Evolutionary conservation across 306 rosid genomes (phyloP).

Genomic region (Gynostemma pentaphyllum): DNA sequence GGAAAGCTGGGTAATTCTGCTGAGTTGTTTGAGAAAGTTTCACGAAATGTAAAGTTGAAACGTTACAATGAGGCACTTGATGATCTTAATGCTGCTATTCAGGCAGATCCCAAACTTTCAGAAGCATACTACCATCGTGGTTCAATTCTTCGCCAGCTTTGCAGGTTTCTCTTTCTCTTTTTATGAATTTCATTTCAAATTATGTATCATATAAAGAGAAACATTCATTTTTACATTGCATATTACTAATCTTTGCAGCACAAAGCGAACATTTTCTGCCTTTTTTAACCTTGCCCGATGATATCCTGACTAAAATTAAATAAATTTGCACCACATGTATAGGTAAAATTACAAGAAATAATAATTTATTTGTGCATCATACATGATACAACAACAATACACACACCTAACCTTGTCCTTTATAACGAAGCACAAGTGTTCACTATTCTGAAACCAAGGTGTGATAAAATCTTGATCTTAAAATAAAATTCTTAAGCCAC

Average conservation of each 20-base stretch:
- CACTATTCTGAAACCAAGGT: no score
- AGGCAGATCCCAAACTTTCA: conserved; percentile 81
- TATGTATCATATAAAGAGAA: neutral
- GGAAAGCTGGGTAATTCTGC: conserved; percentile 63
- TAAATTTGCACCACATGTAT: no score
- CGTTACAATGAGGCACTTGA: conserved; percentile 80
- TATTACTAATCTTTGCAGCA: neutral
- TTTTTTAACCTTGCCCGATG: neutral
- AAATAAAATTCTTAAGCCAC: no score
- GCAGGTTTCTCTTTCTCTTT: conserved; percentile 43
- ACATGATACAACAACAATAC: no score
- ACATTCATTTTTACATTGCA: neutral
- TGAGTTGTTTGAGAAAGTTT: conserved; percentile 69
- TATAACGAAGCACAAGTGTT: no score
- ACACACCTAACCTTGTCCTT: no score
- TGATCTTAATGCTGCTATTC: conserved; percentile 93
- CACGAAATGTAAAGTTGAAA: conserved; percentile 68
- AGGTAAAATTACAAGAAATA: no score
- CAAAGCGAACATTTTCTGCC: neutral
- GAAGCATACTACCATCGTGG: conserved; percentile 83
- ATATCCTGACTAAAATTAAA: neutral
- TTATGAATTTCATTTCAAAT: neutral
- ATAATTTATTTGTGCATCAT: no score
- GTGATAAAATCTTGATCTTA: no score
- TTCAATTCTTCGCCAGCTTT: conserved; percentile 73